phyloP scores from a whole-genome alignment of 2,329 filamentous ascomycete species.

The Fusarium papillatum region DNA sequence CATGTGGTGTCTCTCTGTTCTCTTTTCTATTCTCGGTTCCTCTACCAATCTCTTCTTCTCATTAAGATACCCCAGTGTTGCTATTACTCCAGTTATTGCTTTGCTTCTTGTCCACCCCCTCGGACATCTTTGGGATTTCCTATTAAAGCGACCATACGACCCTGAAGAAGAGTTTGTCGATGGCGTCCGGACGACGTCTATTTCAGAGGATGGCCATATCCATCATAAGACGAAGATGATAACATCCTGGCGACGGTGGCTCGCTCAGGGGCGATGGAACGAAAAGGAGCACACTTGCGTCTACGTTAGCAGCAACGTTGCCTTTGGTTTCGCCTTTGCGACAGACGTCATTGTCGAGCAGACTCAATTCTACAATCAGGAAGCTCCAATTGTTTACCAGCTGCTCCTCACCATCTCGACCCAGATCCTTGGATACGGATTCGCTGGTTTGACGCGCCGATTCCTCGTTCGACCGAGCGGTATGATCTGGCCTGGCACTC shows the following conservation, averaged over 20 bases:
- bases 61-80: conserved; percentile 89
- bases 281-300: conserved; percentile 92
- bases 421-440: conserved; percentile 88
- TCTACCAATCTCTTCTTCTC: conserved; percentile 92
- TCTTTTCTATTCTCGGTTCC: conserved; percentile 86
- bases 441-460: conserved; percentile 84
- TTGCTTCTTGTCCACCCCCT: conserved; percentile 88
- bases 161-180: conserved; percentile 63
- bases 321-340: conserved; percentile 90
- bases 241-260: conserved; percentile 74
- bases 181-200: conserved; percentile 55
- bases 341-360: conserved; percentile 94
- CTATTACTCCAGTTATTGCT: conserved; percentile 90
- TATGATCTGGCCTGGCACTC: conserved; percentile 92
- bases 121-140: conserved; percentile 82
- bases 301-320: conserved; percentile 91
- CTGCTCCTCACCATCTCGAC: conserved; percentile 87
- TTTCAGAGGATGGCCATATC: conserved; percentile 33
- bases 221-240: conserved; percentile 43
- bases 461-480: conserved; percentile 88
- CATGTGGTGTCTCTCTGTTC: conserved; percentile 86
- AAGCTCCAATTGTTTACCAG: conserved; percentile 82
- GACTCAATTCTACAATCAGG: conserved; percentile 89
- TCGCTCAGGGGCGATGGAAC: conserved; percentile 87
- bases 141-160: conserved; percentile 74